A percentile compares a stretch with the other conserved stretches of the same genome.
These are phyloP conservation scores for Exophiala sp. DNA, from an alignment of 2,329 filamentous ascomycete genomes.

Conservation along the genomic window DNA sequence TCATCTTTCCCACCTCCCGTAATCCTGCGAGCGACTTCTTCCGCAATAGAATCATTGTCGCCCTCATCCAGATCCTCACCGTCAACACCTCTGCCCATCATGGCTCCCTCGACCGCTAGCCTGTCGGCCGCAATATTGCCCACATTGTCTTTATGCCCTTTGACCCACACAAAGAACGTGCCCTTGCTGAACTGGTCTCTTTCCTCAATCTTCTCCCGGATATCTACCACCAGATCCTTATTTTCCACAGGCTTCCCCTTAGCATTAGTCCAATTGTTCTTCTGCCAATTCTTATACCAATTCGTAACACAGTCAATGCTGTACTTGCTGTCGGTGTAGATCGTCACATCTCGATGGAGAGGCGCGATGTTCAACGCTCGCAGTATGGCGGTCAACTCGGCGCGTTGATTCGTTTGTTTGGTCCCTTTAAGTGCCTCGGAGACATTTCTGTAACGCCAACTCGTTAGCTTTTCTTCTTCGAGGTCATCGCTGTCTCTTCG, in stretches of 20 bases:
- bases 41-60: too few species aligned
- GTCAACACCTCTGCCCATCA: slow-evolving; percentile 33
- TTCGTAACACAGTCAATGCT: slow-evolving; percentile 82
- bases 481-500: slow-evolving; percentile 4
- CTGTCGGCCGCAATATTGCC: slow-evolving; percentile 80
- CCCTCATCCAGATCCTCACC: slow-evolving; percentile 30
- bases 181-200: slow-evolving; percentile 57
- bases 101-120: slow-evolving; percentile 68
- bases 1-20: too few species aligned
- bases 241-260: slow-evolving; percentile 74
- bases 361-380: slow-evolving; percentile 76
- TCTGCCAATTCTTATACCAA: slow-evolving; percentile 77
- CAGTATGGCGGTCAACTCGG: slow-evolving; percentile 85
- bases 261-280: slow-evolving; percentile 73
- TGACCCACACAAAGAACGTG: slow-evolving; percentile 82
- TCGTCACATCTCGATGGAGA: slow-evolving; percentile 64
- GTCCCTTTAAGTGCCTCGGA: slow-evolving; percentile 72
- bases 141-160: slow-evolving; percentile 69
- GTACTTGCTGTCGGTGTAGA: slow-evolving; percentile 87
- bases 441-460: slow-evolving; percentile 55
- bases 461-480: slow-evolving; percentile 24
- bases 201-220: slow-evolving; percentile 68
- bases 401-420: slow-evolving; percentile 88
- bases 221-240: slow-evolving; percentile 72
- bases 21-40: too few species aligned